Percentiles rank a stretch among this genome's conserved stretches.
Evolutionary conservation across 129 eudicot genomes (phyloP).

Genomic region (Flaveria brownii): DNA sequence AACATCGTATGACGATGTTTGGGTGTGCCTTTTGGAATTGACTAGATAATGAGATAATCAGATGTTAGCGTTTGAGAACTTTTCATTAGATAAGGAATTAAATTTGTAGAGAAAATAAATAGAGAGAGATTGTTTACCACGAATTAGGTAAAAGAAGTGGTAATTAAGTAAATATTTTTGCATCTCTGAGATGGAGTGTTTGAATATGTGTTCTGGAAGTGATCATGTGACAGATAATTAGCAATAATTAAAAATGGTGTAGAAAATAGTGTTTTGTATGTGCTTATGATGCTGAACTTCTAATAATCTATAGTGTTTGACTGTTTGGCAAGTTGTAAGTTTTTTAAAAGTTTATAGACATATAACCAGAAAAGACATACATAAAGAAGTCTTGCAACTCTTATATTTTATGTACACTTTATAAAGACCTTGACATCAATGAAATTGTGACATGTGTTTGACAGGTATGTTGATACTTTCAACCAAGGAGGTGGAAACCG

Average conservation of each 20-base stretch:
- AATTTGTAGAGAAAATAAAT: too few species aligned
- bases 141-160: neutral
- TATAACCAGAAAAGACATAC: neutral
- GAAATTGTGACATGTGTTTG: constrained; percentile 6
- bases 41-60: neutral
- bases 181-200: neutral
- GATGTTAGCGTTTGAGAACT: neutral
- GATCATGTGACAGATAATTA: neutral
- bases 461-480: constrained; percentile 96
- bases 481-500: constrained; percentile 83
- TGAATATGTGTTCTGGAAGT: neutral
- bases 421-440: neutral
- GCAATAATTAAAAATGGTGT: neutral
- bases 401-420: neutral
- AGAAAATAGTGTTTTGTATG: neutral
- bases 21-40: neutral
- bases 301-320: too few species aligned
- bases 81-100: neutral
- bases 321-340: neutral
- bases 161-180: neutral
- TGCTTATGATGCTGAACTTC: neutral
- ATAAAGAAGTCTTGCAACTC: neutral
- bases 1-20: neutral
- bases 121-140: neutral
- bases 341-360: neutral